Conservation (phyloP, 148 eudicot genomes). For the Salicornia ramosissima region DNA sequence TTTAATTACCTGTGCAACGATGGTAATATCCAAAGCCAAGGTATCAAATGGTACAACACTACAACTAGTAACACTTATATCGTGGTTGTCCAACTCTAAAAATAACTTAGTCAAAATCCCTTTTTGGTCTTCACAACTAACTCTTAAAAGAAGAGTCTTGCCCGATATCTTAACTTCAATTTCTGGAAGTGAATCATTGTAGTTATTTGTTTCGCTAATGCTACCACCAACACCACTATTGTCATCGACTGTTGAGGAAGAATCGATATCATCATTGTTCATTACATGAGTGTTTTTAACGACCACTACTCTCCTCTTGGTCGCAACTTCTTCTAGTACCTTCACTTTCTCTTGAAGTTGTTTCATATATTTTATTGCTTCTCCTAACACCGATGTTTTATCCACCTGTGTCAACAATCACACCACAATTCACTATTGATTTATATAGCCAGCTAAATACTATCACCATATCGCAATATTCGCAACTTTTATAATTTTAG, state of each 20-base stretch:
- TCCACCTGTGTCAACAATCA: slow-evolving; percentile 5
- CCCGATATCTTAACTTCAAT: slow-evolving; percentile 21
- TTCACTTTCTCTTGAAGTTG: slow-evolving; percentile 18
- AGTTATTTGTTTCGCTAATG: not conserved
- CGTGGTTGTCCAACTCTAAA: slow-evolving; percentile 26
- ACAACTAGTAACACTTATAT: slow-evolving; percentile 16
- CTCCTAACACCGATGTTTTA: slow-evolving; percentile 15
- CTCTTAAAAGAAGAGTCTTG: slow-evolving; percentile 29
- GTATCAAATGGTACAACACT: slow-evolving; percentile 17
- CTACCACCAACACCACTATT: too few species aligned
- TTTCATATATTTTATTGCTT: slow-evolving; percentile 16
- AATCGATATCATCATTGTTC: not conserved
- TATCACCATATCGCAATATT: too few species aligned
- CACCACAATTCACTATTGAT: too few species aligned
- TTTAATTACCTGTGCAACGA: slow-evolving; percentile 49
- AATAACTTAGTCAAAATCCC: slow-evolving; percentile 19
- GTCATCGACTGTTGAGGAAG: not conserved
- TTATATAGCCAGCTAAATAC: too few species aligned
- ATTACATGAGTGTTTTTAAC: not conserved
- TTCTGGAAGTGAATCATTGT: too few species aligned
- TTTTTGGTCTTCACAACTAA: slow-evolving; percentile 27
- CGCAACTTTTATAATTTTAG: too few species aligned
- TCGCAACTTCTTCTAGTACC: not conserved
- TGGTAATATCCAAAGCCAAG: slow-evolving; percentile 30
- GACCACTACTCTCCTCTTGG: not conserved